Base-by-base conservation (phyloP, 176 grass and related monocot species). In the Tuctoria greenei region DNA sequence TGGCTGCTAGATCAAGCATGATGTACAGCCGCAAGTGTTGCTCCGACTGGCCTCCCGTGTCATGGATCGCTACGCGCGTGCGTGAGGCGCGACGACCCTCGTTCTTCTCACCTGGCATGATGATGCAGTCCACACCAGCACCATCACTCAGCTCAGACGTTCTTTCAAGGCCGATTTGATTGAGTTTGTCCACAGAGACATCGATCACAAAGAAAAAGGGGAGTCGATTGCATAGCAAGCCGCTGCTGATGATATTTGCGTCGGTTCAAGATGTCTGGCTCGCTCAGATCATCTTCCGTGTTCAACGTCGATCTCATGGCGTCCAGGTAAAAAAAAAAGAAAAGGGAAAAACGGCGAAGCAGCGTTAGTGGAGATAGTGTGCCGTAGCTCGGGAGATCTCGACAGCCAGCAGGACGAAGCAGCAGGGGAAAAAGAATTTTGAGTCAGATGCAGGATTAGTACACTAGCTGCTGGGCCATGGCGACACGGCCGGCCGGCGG, bases 271-370 rank as follows among this genome's bases (percentile, higher is more conserved):
- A 4, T 50, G 20, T 41, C 55, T 25, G 54, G 54, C 8, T 10
- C 39, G 2, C 31, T 6, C 16, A 17, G 39, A 74, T 61, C 39
- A 74, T 61, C 39, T 61, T 28, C 23, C 44, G 14, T 10, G 61
- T 23, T 58, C 69, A 67, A 80, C 51, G 49, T 0, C 63, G 61
- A 11, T 68, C 41, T 68, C 69, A 74, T 60, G 68, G 61, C 46
- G 83, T 85, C 83, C 8, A 43, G 26, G 42, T 15, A 26, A 4
- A 6, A 58, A 58, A 26, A n/a, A n/a, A n/a, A n/a, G n/a, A n/a
- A n/a, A n/a, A n/a, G n/a, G n/a, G n/a, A n/a, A n/a, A 56, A n/a
- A 56, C 52, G 52, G 52, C n/a, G n/a, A 10, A 16, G 13, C 5
- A 1, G 60, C 8, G 9, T 35, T 11, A 7, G 42, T 83, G 72